Evolutionary conservation across 164 flowering plant genomes (phyloP).

Genomic region (Vitis rupestris): DNA sequence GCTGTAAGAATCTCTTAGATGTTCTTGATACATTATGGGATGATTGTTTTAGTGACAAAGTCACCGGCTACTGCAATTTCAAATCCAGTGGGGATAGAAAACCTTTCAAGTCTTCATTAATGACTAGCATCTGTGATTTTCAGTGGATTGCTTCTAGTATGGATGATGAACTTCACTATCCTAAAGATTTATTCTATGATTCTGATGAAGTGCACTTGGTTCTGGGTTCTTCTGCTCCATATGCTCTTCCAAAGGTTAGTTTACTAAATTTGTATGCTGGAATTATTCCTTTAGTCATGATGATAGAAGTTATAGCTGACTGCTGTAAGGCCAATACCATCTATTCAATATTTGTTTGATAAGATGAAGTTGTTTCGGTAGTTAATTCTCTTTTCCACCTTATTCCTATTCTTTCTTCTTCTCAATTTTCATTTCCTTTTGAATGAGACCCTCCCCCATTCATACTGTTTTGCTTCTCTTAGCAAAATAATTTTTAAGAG

Average conservation of each 20-base stretch:
- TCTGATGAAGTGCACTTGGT: slow-evolving; percentile 70
- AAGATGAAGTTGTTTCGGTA: not conserved
- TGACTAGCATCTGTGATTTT: slow-evolving; percentile 42
- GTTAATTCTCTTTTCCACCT: not conserved
- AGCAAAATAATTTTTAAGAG: no score
- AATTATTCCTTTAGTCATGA: no score
- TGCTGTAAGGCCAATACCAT: no score
- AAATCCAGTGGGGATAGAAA: slow-evolving; percentile 29
- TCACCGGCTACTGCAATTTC: slow-evolving; percentile 32
- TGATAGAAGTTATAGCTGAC: no score
- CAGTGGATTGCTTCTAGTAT: slow-evolving; percentile 72
- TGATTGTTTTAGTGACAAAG: slow-evolving; percentile 57
- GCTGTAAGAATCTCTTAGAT: slow-evolving; percentile 65
- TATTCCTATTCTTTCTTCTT: not conserved
- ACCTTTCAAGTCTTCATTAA: slow-evolving; percentile 60
- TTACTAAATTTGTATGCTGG: not conserved
- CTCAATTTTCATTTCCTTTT: not conserved
- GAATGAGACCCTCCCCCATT: not conserved
- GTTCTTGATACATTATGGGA: slow-evolving; percentile 82
- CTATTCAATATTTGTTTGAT: no score
- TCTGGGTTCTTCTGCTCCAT: slow-evolving; percentile 76
- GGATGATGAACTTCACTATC: slow-evolving; percentile 66
- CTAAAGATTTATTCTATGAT: slow-evolving; percentile 75
- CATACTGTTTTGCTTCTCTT: no score
- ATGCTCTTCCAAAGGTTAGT: slow-evolving; percentile 87